A percentile compares a stretch with the other conserved stretches of the same genome.
These are phyloP conservation scores for Miscanthus lutarioriparius DNA, from an alignment of 176 grass and related monocot genomes.

Conservation along the genomic window DNA sequence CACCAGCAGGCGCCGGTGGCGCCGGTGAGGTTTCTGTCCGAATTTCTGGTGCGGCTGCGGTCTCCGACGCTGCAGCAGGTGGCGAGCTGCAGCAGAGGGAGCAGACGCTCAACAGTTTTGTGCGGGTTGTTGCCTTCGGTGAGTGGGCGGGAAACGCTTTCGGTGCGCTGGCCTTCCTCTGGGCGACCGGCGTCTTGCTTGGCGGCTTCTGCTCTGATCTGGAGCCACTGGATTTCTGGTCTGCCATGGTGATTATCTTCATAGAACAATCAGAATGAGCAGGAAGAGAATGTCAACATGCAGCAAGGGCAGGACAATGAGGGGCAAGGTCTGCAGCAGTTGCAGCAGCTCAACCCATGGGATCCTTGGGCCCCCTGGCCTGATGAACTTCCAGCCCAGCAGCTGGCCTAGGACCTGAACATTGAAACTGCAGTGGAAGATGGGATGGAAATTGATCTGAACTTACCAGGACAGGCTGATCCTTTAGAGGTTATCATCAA, in stretches of 20 bases:
- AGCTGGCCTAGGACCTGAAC: too few species aligned
- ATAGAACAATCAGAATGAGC: too few species aligned
- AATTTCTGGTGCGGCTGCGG: not conserved
- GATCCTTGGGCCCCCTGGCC: too few species aligned
- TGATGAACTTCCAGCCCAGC: too few species aligned
- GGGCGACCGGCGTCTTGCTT: constrained; percentile 12
- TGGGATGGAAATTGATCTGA: too few species aligned
- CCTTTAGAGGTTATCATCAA: too few species aligned
- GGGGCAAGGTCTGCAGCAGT: too few species aligned
- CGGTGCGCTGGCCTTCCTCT: not conserved
- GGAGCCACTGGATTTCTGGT: not conserved
- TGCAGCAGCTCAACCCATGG: too few species aligned
- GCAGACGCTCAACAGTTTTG: not conserved
- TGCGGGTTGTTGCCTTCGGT: not conserved
- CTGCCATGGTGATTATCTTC: not conserved
- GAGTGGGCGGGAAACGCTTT: constrained; percentile 8
- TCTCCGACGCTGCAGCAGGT: not conserved
- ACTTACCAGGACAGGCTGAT: too few species aligned
- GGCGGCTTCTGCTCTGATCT: not conserved
- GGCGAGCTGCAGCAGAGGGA: not conserved
- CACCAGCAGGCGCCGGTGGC: not conserved
- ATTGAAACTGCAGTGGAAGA: too few species aligned
- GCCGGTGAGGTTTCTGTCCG: not conserved
- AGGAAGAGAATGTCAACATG: too few species aligned
- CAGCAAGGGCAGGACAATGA: too few species aligned